These are phyloP conservation scores for Mycena galericulata DNA, from an alignment of 768 basidiomycete genomes.

Conservation along the genomic window DNA sequence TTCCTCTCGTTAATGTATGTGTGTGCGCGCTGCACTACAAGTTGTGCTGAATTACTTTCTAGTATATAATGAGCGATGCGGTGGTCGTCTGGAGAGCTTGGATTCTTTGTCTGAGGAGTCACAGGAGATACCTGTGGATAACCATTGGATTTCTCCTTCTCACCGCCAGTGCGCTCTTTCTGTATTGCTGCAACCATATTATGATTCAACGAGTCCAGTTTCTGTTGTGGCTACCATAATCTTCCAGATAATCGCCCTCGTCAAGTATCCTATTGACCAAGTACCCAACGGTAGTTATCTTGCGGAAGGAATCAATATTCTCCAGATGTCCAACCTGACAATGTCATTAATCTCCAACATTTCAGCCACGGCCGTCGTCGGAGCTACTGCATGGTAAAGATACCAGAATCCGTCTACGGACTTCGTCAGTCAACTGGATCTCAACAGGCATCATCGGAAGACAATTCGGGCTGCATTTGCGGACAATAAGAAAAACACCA, in stretches of 20 bases:
- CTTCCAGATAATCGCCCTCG: slow-evolving; percentile 12
- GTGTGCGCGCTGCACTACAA: background rate
- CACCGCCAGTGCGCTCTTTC: slow-evolving; percentile 9
- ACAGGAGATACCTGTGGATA: slow-evolving; percentile 21
- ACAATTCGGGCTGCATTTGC: no score
- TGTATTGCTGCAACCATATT: background rate
- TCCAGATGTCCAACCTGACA: slow-evolving; percentile 22
- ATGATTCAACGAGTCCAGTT: background rate
- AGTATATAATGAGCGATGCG: slow-evolving; percentile 18
- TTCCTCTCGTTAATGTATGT: slow-evolving; percentile 9
- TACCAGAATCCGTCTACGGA: no score
- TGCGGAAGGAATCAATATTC: slow-evolving; percentile 12
- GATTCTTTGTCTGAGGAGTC: slow-evolving; percentile 1
- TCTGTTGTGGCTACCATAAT: slow-evolving; percentile 9
- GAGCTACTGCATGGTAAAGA: no score
- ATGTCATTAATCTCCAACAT: slow-evolving; percentile 33
- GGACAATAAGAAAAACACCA: no score
- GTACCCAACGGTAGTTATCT: slow-evolving; percentile 1
- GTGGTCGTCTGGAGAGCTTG: slow-evolving; percentile 27
- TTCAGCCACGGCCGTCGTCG: slow-evolving; percentile 5
- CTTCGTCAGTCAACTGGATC: no score
- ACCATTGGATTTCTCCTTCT: slow-evolving; percentile 10
- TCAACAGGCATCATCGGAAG: no score
- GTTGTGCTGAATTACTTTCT: background rate
- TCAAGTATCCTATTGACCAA: background rate